These are phyloP conservation scores for Ogataea pignaliae DNA, from an alignment of 805 yeast species.

Conservation along the genomic window DNA sequence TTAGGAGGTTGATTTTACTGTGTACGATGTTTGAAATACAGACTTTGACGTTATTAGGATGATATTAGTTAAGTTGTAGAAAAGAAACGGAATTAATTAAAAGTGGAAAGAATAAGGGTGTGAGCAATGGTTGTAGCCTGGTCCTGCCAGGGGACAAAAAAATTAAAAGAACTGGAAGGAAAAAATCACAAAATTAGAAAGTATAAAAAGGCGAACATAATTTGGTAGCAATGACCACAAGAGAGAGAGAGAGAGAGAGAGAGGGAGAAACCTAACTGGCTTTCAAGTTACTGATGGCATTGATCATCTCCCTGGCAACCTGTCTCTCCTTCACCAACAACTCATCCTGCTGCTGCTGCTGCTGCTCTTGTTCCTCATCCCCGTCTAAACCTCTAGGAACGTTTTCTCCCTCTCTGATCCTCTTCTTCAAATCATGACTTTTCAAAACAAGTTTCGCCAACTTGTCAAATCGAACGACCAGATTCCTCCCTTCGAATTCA, in stretches of 20 bases:
- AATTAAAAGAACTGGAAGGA: too few species aligned
- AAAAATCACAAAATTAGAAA: too few species aligned
- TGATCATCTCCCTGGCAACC: slow-evolving; percentile 24
- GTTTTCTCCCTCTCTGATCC: slow-evolving; percentile 4
- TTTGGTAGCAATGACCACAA: too few species aligned
- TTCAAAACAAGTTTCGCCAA: slow-evolving; percentile 38
- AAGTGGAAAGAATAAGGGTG: not conserved
- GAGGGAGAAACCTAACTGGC: slow-evolving; percentile 1
- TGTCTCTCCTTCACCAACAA: slow-evolving; percentile 20
- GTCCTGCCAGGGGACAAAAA: too few species aligned
- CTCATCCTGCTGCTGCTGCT: not conserved
- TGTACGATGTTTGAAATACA: too few species aligned
- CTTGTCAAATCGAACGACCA: slow-evolving; percentile 59
- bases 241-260: not conserved
- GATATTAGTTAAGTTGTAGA: too few species aligned
- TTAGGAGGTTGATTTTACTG: not conserved
- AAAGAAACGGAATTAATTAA: not conserved
- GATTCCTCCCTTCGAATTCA: slow-evolving; percentile 53
- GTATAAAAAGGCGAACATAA: too few species aligned
- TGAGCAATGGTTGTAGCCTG: not conserved
- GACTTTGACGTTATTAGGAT: too few species aligned
- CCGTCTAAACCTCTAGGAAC: slow-evolving; percentile 7
- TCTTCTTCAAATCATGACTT: slow-evolving; percentile 21
- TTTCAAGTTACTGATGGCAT: slow-evolving; percentile 17
- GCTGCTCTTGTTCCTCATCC: not conserved